These are phyloP conservation scores for Sordariomycetes sp. DNA, from an alignment of 2,329 filamentous ascomycete species.

Conservation along the genomic window DNA sequence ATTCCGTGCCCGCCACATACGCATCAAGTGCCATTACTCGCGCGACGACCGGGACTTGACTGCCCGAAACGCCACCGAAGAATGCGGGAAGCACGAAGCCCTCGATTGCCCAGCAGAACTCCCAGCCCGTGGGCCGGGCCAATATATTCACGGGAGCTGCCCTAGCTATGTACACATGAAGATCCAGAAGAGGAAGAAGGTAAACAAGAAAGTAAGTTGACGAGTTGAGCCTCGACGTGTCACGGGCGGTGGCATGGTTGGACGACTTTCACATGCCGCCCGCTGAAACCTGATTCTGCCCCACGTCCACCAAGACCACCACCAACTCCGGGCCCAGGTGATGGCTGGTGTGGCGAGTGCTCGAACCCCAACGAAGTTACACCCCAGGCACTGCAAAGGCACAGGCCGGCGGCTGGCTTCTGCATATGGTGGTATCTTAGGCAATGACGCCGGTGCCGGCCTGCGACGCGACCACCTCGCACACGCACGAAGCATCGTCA, in stretches of 20 bases:
- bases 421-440: background rate
- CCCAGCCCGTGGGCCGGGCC: background rate
- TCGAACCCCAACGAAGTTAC: background rate
- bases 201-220: background rate
- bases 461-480: constrained; percentile 8
- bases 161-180: background rate
- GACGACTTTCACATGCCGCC: background rate
- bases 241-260: background rate
- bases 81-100: too few species aligned
- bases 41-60: too few species aligned
- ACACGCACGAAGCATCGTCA: constrained; percentile 12
- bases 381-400: background rate
- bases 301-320: background rate
- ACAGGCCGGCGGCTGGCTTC: background rate
- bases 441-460: constrained; percentile 8
- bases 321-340: background rate
- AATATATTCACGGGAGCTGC: background rate
- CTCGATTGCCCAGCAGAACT: too few species aligned
- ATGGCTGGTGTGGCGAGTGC: background rate
- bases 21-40: too few species aligned
- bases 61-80: too few species aligned
- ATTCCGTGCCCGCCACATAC: too few species aligned
- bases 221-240: background rate
- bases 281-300: background rate
- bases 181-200: background rate